Base-by-base conservation (phyloP, 1,284 basidiomycete species). In the Bondarzewia mesenterica region DNA sequence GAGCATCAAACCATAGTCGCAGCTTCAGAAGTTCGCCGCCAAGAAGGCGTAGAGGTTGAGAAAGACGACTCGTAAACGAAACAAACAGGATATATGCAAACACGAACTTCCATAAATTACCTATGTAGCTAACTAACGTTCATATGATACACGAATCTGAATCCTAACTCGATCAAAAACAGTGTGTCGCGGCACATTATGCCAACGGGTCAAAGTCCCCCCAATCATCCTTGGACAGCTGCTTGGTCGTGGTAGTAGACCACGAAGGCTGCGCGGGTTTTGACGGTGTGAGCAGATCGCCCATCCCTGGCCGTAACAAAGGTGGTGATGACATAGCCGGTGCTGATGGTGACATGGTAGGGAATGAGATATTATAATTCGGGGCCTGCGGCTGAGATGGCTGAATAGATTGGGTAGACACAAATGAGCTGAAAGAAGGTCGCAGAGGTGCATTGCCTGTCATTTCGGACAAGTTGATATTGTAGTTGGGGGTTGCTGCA, bases 131-230 rank as follows among this genome's bases (percentile, higher is more conserved):
- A n/a, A n/a, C n/a, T n/a, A 23, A 43, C 7, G 15, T 43, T 14
- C 23, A 26, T n/a, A 27, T 20, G 14, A n/a, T 25, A 43, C 27
- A 16, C 23, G n/a, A n/a, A n/a, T n/a, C n/a, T n/a, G n/a, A 26
- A 43, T 27, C 25, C n/a, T 10, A 44, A 21, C 46, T 32, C 40
- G 8, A 7, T 37, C 15, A 7, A 6, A 41, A 12, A 16, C 5
- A 32, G n/a, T 3, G 29, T 32, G 5, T 32, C 5, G 42, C 44
- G 10, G 8, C 43, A 50, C 37, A 48, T 21, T 42, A 78, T 42
- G 69, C 67, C 40, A 87, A 66, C 25, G 87, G 87, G 68, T 90
- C 87, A 60, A 90, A 90, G 60, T 87, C 87, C 21, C 78, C 79
- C 84, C 84, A 89, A 52, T 82, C 82, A 54, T 78, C 72, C 56